Evolutionary conservation across 257 asterid species (phyloP).

Genomic region (Ehretia macrophylla): DNA sequence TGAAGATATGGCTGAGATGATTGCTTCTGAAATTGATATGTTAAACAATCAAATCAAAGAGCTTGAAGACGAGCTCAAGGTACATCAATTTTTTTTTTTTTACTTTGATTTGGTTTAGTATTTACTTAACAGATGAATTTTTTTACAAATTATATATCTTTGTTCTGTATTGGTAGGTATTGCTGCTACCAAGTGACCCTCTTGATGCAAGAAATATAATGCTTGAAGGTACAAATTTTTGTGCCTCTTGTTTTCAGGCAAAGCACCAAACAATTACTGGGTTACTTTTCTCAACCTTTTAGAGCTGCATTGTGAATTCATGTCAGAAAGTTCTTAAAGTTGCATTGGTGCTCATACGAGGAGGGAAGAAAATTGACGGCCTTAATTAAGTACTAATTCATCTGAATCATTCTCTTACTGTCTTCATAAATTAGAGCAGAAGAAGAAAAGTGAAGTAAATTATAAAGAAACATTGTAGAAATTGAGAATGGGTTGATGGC

Average conservation of each 20-base stretch:
- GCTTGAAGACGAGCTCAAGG: constrained; percentile 81
- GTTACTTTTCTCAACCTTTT: background rate
- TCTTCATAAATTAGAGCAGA: too few species aligned
- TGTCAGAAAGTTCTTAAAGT: too few species aligned
- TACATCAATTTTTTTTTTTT: constrained; percentile 17
- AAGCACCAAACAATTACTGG: background rate
- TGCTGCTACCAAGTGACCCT: constrained; percentile 91
- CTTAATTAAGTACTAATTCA: too few species aligned
- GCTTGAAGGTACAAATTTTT: constrained; percentile 78
- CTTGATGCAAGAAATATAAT: constrained; percentile 93
- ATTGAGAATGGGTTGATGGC: too few species aligned
- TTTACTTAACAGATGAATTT: background rate
- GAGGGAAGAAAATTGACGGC: too few species aligned
- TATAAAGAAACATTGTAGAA: too few species aligned
- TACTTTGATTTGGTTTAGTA: background rate
- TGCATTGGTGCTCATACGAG: too few species aligned
- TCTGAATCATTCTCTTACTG: too few species aligned
- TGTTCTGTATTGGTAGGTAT: constrained; percentile 34
- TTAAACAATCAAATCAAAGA: constrained; percentile 53
- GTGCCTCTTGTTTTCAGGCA: constrained; percentile 8
- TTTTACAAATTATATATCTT: constrained; percentile 8
- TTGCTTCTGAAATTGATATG: constrained; percentile 72
- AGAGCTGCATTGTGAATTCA: too few species aligned
- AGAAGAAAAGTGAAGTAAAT: too few species aligned
- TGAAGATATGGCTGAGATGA: constrained; percentile 91